A percentile compares a stretch with the other conserved stretches of the same genome.
Evolutionary conservation across 2,329 filamentous ascomycete species (phyloP).

Genomic region (Lachnellula subtilissima): DNA sequence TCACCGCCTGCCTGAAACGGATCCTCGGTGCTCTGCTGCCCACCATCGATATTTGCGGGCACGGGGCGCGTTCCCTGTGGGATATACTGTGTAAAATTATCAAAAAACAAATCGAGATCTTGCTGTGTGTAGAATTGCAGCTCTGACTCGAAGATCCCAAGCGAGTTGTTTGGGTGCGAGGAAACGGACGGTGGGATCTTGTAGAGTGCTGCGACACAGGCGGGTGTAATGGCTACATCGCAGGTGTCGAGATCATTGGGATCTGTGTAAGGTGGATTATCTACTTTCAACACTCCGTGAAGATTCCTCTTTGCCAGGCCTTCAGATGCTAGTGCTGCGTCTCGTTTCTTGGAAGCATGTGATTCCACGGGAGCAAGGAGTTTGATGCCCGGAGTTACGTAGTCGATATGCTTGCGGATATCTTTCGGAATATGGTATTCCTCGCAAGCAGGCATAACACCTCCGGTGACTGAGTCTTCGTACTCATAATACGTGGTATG

Average conservation of each 20-base stretch:
- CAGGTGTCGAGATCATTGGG: conserved; percentile 41
- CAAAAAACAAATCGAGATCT: conserved; percentile 34
- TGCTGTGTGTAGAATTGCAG: conserved; percentile 34
- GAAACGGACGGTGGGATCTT: conserved; percentile 26
- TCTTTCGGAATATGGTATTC: conserved; percentile 41
- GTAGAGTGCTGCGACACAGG: conserved; percentile 31
- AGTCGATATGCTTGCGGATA: conserved; percentile 47
- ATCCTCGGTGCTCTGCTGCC: conserved; percentile 27
- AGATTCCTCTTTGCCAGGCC: conserved; percentile 7
- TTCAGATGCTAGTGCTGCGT: not conserved
- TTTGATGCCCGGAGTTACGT: conserved; percentile 43
- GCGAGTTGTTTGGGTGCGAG: conserved; percentile 26
- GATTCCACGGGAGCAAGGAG: conserved; percentile 36
- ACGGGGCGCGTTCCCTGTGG: conserved; percentile 30
- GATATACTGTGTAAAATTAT: conserved; percentile 25
- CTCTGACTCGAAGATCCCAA: conserved; percentile 37
- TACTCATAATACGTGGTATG: conserved; percentile 30
- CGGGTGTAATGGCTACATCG: conserved; percentile 22
- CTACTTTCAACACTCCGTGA: not conserved
- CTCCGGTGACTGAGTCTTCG: conserved; percentile 42
- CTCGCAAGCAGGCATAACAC: conserved; percentile 33
- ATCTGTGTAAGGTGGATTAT: conserved; percentile 9
- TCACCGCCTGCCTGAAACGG: conserved; percentile 28
- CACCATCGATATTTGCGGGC: conserved; percentile 35
- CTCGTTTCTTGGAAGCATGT: conserved; percentile 13